phyloP scores from a whole-genome alignment of 495 filamentous ascomycete genomes.

The Lasiosphaeria hispida region DNA sequence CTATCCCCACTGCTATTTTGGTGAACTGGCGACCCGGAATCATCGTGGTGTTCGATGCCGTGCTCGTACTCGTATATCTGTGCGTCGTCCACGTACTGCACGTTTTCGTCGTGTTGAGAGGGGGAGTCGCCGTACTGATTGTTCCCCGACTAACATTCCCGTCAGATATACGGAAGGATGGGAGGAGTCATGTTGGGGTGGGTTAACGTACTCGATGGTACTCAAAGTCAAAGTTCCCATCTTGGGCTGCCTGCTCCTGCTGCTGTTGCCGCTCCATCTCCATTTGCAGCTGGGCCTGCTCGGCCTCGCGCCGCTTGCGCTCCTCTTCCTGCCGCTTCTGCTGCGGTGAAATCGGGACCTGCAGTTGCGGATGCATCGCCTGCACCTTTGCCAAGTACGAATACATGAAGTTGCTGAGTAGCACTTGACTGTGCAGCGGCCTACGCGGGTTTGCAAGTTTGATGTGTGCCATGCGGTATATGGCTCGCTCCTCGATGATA shows the following conservation, averaged over 20 bases:
- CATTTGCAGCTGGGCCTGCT: constrained; percentile 47
- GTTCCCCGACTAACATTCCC: constrained; percentile 32
- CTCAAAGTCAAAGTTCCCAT: constrained; percentile 44
- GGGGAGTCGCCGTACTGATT: constrained; percentile 43
- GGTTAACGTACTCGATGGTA: constrained; percentile 49
- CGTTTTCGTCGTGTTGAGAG: constrained; percentile 31
- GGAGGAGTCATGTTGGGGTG: background rate
- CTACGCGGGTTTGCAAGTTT: constrained; percentile 96
- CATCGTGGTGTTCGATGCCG: constrained; percentile 29
- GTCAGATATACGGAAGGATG: constrained; percentile 15
- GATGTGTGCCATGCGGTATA: constrained; percentile 98
- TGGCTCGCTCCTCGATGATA: constrained; percentile 92
- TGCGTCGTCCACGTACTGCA: constrained; percentile 45
- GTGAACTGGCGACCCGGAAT: background rate
- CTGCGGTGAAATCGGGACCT: constrained; percentile 66
- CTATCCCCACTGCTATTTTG: constrained; percentile 11
- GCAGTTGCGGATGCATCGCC: constrained; percentile 92
- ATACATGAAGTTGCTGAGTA: constrained; percentile 99
- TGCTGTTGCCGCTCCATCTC: constrained; percentile 50
- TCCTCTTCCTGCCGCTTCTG: constrained; percentile 62
- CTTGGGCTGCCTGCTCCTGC: constrained; percentile 40
- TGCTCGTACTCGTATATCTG: constrained; percentile 53
- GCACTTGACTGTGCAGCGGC: constrained; percentile 88
- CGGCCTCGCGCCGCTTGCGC: constrained; percentile 64
- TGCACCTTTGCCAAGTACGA: constrained; percentile 98